These are phyloP conservation scores for Peniophora sp. DNA, from an alignment of 1,284 basidiomycete genomes.

Conservation along the genomic window DNA sequence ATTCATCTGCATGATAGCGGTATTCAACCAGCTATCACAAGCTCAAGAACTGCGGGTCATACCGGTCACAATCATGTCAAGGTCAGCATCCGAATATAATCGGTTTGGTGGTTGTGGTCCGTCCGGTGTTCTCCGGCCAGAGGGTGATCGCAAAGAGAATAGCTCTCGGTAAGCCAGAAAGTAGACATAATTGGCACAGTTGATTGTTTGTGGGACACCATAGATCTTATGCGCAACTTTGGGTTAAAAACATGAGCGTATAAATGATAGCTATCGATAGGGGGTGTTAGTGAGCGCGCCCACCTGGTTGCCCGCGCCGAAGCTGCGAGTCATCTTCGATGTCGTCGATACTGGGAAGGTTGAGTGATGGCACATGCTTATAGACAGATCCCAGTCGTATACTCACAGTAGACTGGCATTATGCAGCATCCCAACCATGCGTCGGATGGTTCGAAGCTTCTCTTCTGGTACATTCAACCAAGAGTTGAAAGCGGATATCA, in stretches of 20 bases:
- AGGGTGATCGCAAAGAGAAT: constrained; percentile 43
- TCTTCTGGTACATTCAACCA: constrained; percentile 83
- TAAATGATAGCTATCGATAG: constrained; percentile 1
- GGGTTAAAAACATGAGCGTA: neutral
- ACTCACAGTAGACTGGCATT: constrained; percentile 87
- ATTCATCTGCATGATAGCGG: constrained; percentile 55
- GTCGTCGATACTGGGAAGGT: constrained; percentile 85
- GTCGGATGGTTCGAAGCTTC: constrained; percentile 68
- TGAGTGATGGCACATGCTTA: neutral
- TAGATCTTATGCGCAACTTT: constrained; percentile 91
- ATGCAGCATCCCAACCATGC: constrained; percentile 90
- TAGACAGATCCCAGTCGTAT: neutral
- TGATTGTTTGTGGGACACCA: constrained; percentile 94
- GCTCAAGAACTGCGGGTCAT: neutral
- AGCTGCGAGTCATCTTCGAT: constrained; percentile 95
- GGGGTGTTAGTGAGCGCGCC: constrained; percentile 4
- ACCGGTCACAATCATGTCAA: constrained; percentile 68
- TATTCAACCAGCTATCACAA: no score
- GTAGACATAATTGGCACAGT: constrained; percentile 96
- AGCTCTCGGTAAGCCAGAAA: constrained; percentile 83
- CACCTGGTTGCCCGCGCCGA: constrained; percentile 79
- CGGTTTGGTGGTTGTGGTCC: constrained; percentile 12
- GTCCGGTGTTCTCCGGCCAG: constrained; percentile 7
- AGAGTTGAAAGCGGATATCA: constrained; percentile 91
- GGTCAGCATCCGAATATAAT: constrained; percentile 29